A percentile compares a stretch with the other conserved stretches of the same genome.
Evolutionary conservation across 2,329 filamentous ascomycete species (phyloP).

Genomic region (Cryphonectria japonica): DNA sequence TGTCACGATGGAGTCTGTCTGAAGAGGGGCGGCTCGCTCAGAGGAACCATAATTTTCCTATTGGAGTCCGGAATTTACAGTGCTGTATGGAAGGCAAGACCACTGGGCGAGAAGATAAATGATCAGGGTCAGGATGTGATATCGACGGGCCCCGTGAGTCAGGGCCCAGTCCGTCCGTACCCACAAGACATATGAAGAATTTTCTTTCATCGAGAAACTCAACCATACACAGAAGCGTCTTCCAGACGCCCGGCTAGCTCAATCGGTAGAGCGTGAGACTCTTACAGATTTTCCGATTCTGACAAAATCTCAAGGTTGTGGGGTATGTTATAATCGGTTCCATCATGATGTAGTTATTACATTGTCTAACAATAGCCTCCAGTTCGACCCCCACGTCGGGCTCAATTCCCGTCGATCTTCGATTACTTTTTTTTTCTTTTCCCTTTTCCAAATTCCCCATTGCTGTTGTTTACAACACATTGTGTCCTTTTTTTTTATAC

Average conservation of each 20-base stretch:
- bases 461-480: too few species aligned
- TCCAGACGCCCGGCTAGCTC: slow-evolving; percentile 60
- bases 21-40: not conserved
- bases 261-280: slow-evolving; percentile 77
- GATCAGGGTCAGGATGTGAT: not conserved
- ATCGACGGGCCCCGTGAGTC: not conserved
- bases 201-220: not conserved
- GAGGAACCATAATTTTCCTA: not conserved
- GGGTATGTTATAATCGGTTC: not conserved
- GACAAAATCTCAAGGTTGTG: slow-evolving; percentile 15
- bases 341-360: not conserved
- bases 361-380: not conserved
- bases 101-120: not conserved
- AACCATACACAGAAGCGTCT: slow-evolving; percentile 8
- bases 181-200: not conserved
- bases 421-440: not conserved
- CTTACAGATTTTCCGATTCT: slow-evolving; percentile 45
- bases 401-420: slow-evolving; percentile 11
- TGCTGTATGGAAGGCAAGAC: not conserved
- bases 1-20: slow-evolving; percentile 44
- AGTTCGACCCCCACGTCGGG: slow-evolving; percentile 13
- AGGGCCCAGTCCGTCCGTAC: not conserved
- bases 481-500: not conserved
- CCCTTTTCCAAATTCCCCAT: not conserved
- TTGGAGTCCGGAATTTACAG: not conserved